phyloP scores from a whole-genome alignment of 2,329 filamentous ascomycete species.

The Exophiala bonariae region DNA sequence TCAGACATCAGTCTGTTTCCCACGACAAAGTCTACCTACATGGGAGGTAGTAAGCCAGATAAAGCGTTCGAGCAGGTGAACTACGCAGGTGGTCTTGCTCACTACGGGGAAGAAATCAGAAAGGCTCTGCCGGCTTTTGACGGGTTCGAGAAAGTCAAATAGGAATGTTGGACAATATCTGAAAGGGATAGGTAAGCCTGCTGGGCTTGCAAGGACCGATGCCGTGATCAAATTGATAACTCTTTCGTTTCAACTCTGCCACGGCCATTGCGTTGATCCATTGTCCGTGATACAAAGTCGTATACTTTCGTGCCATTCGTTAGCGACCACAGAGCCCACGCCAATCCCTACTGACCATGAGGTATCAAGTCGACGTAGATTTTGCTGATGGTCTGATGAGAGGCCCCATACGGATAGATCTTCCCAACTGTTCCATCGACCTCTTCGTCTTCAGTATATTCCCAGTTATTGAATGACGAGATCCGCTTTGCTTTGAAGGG shows the following conservation, averaged over 20 bases:
- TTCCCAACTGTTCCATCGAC: conserved; percentile 6
- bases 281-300: too few relatives aligned
- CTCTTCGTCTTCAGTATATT: conserved; percentile 18
- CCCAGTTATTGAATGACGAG: conserved; percentile 16
- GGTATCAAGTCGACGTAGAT: conserved; percentile 57
- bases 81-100: conserved; percentile 36
- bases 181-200: too few relatives aligned
- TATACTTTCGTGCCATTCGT: too few relatives aligned
- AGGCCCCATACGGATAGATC: conserved; percentile 66
- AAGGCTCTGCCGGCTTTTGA: conserved; percentile 20
- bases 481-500: conserved; percentile 19
- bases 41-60: conserved; percentile 57
- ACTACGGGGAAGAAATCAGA: conserved; percentile 26
- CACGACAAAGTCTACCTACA: conserved; percentile 53
- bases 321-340: too few relatives aligned
- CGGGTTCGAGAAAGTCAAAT: conserved; percentile 25
- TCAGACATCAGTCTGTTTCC: conserved; percentile 41
- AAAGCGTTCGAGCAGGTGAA: conserved; percentile 55
- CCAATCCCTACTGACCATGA: too few relatives aligned
- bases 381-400: conserved; percentile 65
- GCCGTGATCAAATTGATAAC: too few relatives aligned
- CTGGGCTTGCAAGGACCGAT: too few relatives aligned
- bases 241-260: too few relatives aligned
- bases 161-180: too few relatives aligned
- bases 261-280: too few relatives aligned